phyloP scores from a whole-genome alignment of 179 eudicot species.

The Monotropa hypopitys region DNA sequence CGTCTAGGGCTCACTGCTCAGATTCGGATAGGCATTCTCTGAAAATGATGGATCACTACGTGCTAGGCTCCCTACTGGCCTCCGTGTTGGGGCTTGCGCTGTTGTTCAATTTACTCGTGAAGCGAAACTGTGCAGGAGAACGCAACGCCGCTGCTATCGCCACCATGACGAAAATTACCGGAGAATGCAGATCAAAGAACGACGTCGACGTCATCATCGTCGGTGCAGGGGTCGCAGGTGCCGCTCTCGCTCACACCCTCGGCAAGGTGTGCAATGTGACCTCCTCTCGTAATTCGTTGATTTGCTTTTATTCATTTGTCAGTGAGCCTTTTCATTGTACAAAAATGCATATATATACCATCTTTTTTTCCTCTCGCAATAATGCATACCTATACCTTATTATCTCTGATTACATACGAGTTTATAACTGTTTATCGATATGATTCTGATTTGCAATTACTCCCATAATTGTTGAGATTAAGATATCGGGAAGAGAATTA shows the following conservation, averaged over 20 bases:
- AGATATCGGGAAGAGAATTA: neutral
- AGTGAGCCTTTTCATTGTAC: neutral
- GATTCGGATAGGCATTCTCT: neutral
- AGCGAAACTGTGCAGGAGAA: conserved; percentile 5
- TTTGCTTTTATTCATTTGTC: neutral
- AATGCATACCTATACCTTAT: too few relatives aligned
- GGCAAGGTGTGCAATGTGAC: conserved; percentile 25
- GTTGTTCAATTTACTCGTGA: conserved; percentile 7
- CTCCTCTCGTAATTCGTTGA: neutral
- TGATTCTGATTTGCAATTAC: neutral
- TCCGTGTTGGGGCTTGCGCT: conserved; percentile 8
- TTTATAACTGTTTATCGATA: neutral
- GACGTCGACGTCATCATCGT: conserved; percentile 33
- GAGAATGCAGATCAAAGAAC: conserved; percentile 12
- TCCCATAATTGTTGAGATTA: neutral
- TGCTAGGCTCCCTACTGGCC: conserved; percentile 14
- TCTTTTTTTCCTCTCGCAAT: too few relatives aligned
- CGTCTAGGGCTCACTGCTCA: neutral
- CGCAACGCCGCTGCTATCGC: conserved; percentile 3
- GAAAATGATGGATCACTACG: conserved; percentile 17
- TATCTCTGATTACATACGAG: too few relatives aligned
- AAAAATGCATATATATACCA: too few relatives aligned
- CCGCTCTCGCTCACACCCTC: conserved; percentile 48
- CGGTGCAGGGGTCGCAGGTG: conserved; percentile 51
- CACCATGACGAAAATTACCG: conserved; percentile 11